A percentile compares a stretch with the other conserved stretches of the same genome.
Evolutionary conservation across 305 asterid species (phyloP).

Genomic region (Fraxinus sp.): DNA sequence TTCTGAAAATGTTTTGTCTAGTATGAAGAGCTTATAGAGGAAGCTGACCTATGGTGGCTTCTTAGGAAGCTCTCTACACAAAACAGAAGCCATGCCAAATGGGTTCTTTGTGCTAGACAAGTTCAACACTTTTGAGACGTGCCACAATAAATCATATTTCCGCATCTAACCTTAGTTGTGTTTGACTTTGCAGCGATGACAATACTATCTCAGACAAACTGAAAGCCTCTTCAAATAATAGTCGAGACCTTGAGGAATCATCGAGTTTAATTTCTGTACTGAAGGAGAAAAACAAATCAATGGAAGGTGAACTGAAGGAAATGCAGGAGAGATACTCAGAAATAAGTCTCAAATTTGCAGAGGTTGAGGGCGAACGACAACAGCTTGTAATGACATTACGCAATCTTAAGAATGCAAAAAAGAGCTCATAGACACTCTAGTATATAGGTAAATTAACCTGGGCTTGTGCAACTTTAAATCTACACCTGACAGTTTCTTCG

Average conservation of each 20-base stretch:
- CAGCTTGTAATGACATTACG: slow-evolving; percentile 90
- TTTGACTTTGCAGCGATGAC: slow-evolving; percentile 28
- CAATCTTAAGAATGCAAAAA: slow-evolving; percentile 60
- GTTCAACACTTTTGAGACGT: not conserved
- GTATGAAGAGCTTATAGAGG: not conserved
- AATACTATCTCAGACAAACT: slow-evolving; percentile 16
- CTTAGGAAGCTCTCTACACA: not conserved
- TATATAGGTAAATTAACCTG: slow-evolving; percentile 30
- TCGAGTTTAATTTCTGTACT: slow-evolving; percentile 42
- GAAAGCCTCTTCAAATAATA: slow-evolving; percentile 14
- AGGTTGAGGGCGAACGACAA: slow-evolving; percentile 95
- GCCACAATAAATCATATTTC: not conserved
- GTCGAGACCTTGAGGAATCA: slow-evolving; percentile 29
- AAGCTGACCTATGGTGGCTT: not conserved
- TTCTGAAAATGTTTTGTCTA: not conserved
- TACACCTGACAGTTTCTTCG: not conserved
- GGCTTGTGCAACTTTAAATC: not conserved
- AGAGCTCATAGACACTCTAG: slow-evolving; percentile 31
- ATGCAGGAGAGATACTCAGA: slow-evolving; percentile 95
- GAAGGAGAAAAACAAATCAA: slow-evolving; percentile 52
- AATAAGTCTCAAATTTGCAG: slow-evolving; percentile 93
- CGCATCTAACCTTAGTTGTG: not conserved
- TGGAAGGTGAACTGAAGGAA: slow-evolving; percentile 82
- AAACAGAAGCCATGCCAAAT: not conserved
- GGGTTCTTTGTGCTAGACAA: not conserved